These are phyloP conservation scores for Microthlaspi erraticum DNA, from an alignment of 345 rosid genomes.

Conservation along the genomic window DNA sequence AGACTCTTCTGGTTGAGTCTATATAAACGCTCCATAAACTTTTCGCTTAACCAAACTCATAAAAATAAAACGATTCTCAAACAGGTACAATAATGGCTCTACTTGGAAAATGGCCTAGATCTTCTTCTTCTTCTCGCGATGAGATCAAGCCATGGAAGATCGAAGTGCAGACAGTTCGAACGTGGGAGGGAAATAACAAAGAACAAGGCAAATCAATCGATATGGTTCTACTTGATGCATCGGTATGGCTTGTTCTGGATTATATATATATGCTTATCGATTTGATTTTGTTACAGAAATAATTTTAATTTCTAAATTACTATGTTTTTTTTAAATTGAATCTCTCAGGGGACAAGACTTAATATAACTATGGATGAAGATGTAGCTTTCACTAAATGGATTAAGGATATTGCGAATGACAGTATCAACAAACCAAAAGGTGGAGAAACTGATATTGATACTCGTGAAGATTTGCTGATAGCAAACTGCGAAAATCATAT, in stretches of 20 bases:
- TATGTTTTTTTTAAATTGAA: neutral
- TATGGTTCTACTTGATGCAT: conserved; percentile 25
- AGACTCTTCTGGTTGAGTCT: neutral
- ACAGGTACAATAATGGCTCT: conserved; percentile 14
- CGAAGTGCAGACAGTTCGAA: conserved; percentile 16
- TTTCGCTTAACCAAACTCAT: neutral
- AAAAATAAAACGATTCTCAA: neutral
- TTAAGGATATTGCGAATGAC: neutral
- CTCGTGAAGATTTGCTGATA: conserved; percentile 13
- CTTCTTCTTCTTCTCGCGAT: conserved; percentile 12
- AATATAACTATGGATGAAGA: conserved; percentile 9
- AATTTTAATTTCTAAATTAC: neutral
- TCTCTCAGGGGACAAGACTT: conserved; percentile 12
- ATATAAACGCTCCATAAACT: neutral
- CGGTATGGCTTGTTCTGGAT: conserved; percentile 1
- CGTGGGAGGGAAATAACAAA: neutral
- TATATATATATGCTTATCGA: conserved; percentile 11
- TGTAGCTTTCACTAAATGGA: conserved; percentile 20
- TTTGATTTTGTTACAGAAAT: conserved; percentile 2
- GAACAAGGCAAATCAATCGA: conserved; percentile 15
- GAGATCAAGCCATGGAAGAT: conserved; percentile 23
- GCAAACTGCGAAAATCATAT: neutral
- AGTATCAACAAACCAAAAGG: neutral
- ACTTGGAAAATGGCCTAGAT: neutral
- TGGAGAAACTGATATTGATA: conserved; percentile 1